Evolutionary conservation across 169 alveolate species (phyloP).

Genomic region (Perkinsus marinus): DNA sequence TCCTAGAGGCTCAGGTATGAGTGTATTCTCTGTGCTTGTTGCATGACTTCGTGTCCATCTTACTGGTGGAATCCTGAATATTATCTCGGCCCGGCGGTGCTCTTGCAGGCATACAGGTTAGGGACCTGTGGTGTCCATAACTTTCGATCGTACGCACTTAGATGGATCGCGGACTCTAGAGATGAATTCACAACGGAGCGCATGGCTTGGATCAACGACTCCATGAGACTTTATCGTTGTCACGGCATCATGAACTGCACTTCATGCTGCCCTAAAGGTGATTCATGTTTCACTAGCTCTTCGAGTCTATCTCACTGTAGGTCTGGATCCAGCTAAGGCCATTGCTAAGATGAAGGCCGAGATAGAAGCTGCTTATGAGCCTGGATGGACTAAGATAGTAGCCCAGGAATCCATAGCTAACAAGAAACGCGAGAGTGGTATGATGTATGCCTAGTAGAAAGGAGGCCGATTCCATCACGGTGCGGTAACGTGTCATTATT

Average conservation of each 20-base stretch:
- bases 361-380: conserved; percentile 33
- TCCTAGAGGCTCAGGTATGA: conserved; percentile 13
- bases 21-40: conserved; percentile 92
- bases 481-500: not conserved
- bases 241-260: conserved; percentile 94
- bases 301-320: not conserved
- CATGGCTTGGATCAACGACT: conserved; percentile 84
- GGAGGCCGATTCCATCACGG: not conserved
- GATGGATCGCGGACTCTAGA: conserved; percentile 93
- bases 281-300: not conserved
- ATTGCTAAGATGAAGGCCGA: conserved; percentile 52
- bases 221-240: conserved; percentile 88
- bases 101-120: conserved; percentile 54
- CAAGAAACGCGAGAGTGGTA: not conserved
- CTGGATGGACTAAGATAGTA: not conserved
- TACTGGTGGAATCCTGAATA: conserved; percentile 97
- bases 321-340: conserved; percentile 51
- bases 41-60: conserved; percentile 93
- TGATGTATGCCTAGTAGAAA: not conserved
- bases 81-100: conserved; percentile 94
- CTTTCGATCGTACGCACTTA: conserved; percentile 14
- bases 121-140: not conserved
- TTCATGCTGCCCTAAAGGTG: conserved; percentile 87
- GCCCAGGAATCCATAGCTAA: not conserved
- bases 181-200: conserved; percentile 92